A percentile compares a stretch with the other conserved stretches of the same genome.
Evolutionary conservation across 2,329 filamentous ascomycete species (phyloP).

Genomic region (Colletotrichum siamense): DNA sequence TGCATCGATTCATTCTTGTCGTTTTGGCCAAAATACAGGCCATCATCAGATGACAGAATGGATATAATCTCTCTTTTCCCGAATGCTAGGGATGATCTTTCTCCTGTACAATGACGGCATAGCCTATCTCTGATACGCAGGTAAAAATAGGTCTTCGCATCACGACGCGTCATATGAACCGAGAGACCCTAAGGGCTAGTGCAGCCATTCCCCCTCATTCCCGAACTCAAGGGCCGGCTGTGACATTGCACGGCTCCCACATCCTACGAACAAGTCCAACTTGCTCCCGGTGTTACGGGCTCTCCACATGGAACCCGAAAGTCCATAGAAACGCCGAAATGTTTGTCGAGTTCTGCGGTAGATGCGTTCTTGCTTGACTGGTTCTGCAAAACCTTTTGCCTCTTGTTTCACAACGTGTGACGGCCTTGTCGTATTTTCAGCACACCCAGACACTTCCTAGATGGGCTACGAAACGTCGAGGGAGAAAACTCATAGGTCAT

Average conservation of each 20-base stretch:
- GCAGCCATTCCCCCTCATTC: background rate
- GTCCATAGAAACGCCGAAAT: background rate
- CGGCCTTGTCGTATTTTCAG: background rate
- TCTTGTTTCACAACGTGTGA: background rate
- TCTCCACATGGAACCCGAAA: background rate
- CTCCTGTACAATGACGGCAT: background rate
- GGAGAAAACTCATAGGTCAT: background rate
- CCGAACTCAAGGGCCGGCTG: background rate
- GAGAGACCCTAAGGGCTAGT: background rate
- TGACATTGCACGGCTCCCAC: background rate
- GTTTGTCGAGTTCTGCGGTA: background rate
- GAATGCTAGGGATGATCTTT: background rate
- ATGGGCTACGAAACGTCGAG: background rate
- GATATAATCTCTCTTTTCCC: background rate
- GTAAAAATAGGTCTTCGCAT: background rate
- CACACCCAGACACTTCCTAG: background rate
- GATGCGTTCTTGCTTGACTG: background rate
- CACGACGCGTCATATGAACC: background rate
- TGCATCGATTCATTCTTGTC: background rate
- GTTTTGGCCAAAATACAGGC: rapidly evolving
- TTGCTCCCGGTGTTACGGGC: background rate
- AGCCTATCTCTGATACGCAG: background rate
- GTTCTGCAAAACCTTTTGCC: background rate
- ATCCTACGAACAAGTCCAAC: background rate
- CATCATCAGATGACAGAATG: background rate